These are phyloP conservation scores for Glomus cerebriforme DNA, from an alignment of 192 early-diverging fungal species.

Conservation along the genomic window DNA sequence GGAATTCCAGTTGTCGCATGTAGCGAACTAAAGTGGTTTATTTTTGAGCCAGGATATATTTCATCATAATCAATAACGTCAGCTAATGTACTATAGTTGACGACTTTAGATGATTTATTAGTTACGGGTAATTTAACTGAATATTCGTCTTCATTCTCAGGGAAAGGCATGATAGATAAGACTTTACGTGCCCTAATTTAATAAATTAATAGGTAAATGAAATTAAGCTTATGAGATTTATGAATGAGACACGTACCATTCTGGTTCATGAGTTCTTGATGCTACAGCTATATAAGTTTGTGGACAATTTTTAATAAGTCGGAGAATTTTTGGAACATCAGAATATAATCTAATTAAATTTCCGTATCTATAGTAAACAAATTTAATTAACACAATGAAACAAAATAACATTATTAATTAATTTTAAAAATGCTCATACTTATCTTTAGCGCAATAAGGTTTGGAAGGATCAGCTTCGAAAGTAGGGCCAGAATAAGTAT, in stretches of 20 bases:
- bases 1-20: conserved; percentile 37
- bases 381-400: not conserved
- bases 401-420: not conserved
- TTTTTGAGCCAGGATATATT: conserved; percentile 43
- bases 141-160: not conserved
- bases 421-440: not conserved
- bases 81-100: conserved; percentile 12
- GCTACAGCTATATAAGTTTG: conserved; percentile 43
- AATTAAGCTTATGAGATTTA: not conserved
- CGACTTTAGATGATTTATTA: not conserved
- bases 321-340: conserved; percentile 37
- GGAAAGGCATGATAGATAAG: conserved; percentile 8
- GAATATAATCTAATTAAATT: conserved; percentile 35
- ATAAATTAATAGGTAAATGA: not conserved
- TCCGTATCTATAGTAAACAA: conserved; percentile 26
- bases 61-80: conserved; percentile 37
- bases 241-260: conserved; percentile 36
- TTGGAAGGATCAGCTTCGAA: conserved; percentile 3
- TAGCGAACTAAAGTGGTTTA: conserved; percentile 40
- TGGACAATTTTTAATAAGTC: conserved; percentile 35
- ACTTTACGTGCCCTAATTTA: conserved; percentile 3
- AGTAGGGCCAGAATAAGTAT: conserved; percentile 3
- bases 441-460: not conserved
- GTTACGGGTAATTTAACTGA: not conserved
- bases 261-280: conserved; percentile 41